Evolutionary conservation across 179 eudicot genomes (phyloP).

Genomic region (Beta lomatogona): DNA sequence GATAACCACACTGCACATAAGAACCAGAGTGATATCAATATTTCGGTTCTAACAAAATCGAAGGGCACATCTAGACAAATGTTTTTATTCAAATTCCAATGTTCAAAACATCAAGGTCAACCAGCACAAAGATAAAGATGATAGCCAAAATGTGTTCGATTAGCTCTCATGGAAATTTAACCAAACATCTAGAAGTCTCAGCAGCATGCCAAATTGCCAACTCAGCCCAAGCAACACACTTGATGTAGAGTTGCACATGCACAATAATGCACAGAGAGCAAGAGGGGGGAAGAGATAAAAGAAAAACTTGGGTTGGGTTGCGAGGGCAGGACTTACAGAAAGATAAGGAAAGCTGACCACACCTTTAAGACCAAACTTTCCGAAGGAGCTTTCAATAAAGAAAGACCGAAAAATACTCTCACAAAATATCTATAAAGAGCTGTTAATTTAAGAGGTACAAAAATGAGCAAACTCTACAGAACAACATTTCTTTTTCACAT

Average conservation of each 20-base stretch:
- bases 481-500: neutral
- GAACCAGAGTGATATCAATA: neutral
- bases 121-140: neutral
- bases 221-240: neutral
- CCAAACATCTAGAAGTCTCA: neutral
- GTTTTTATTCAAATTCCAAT: neutral
- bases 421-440: neutral
- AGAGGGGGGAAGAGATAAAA: neutral
- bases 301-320: neutral
- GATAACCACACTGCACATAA: constrained; percentile 65
- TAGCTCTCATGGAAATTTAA: neutral
- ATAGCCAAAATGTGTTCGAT: neutral
- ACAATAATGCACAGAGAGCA: neutral
- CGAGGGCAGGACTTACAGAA: neutral
- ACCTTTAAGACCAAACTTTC: neutral
- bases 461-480: neutral
- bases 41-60: neutral
- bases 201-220: neutral
- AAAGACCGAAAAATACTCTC: no score
- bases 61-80: neutral
- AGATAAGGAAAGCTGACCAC: neutral
- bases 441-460: neutral
- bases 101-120: neutral
- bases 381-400: neutral
- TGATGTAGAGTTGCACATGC: neutral